These are phyloP conservation scores for Wickerhamia fluorescens DNA, from an alignment of 805 yeast species.

Conservation along the genomic window DNA sequence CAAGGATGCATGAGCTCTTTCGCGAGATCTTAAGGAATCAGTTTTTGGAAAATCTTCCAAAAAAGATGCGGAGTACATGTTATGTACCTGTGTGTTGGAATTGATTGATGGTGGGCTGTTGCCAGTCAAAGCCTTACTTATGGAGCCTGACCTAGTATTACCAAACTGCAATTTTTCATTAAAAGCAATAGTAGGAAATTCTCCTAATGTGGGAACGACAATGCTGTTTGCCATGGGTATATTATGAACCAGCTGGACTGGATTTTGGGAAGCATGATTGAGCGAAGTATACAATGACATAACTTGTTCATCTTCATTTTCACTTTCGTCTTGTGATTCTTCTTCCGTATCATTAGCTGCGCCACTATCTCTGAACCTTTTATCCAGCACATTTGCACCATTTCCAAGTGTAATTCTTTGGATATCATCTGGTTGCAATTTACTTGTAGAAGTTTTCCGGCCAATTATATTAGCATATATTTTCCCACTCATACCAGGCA, in stretches of 20 bases:
- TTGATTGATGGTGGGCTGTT: background rate
- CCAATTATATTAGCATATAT: too few relatives aligned
- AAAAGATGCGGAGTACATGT: conserved; percentile 8
- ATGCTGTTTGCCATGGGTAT: conserved; percentile 9
- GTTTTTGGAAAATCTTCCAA: conserved; percentile 21
- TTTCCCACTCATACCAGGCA: background rate
- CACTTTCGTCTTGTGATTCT: conserved; percentile 21
- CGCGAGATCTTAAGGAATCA: conserved; percentile 39
- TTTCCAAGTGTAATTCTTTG: background rate
- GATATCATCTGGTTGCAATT: conserved; percentile 3
- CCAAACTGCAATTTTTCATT: conserved; percentile 14
- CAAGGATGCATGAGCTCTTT: conserved; percentile 60
- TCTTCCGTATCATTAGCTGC: conserved; percentile 13
- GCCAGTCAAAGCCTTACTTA: too few relatives aligned
- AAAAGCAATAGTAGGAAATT: conserved; percentile 32
- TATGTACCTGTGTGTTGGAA: background rate
- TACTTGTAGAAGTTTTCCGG: conserved; percentile 6
- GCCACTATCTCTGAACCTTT: conserved; percentile 4
- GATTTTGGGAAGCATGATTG: conserved; percentile 22
- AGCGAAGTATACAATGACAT: conserved; percentile 60
- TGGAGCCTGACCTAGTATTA: too few relatives aligned
- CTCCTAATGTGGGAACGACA: conserved; percentile 36
- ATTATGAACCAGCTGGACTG: conserved; percentile 4
- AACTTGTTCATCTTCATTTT: conserved; percentile 57
- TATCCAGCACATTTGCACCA: background rate